phyloP scores from a whole-genome alignment of 2,329 filamentous ascomycete species.

The Penicillium carneum region DNA sequence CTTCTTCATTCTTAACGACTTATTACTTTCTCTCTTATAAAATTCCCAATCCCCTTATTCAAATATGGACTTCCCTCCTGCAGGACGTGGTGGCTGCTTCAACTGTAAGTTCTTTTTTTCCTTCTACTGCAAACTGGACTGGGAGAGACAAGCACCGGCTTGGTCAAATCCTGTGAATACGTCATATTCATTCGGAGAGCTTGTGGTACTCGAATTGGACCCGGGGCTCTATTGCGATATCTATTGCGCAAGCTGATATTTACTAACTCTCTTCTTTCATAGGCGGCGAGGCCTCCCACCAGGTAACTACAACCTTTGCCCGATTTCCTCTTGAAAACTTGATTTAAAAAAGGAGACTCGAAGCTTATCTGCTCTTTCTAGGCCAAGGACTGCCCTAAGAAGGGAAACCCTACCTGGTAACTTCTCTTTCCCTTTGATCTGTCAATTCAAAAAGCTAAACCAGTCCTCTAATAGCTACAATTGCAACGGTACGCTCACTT shows the following conservation, averaged over 20 bases:
- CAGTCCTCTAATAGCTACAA: slow-evolving; percentile 68
- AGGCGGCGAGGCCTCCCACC: slow-evolving; percentile 77
- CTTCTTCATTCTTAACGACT: slow-evolving; percentile 17
- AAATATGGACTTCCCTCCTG: slow-evolving; percentile 59
- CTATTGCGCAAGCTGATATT: background rate
- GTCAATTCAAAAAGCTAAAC: background rate
- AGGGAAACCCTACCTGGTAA: slow-evolving; percentile 82
- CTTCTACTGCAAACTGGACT: background rate
- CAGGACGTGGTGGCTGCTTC: slow-evolving; percentile 63
- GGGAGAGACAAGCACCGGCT: background rate
- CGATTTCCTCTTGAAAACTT: background rate
- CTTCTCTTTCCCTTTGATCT: slow-evolving; percentile 40
- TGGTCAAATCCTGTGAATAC: slow-evolving; percentile 6
- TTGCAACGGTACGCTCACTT: slow-evolving; percentile 70
- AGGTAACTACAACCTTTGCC: slow-evolving; percentile 63
- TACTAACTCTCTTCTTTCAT: slow-evolving; percentile 38
- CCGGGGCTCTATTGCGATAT: background rate
- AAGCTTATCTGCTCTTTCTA: slow-evolving; percentile 49
- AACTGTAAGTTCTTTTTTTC: slow-evolving; percentile 59
- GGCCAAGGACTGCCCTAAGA: slow-evolving; percentile 86
- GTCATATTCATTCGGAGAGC: slow-evolving; percentile 11
- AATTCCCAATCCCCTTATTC: slow-evolving; percentile 11
- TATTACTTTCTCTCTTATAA: slow-evolving; percentile 9
- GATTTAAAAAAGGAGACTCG: background rate
- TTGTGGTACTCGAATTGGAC: background rate